phyloP scores from a whole-genome alignment of 345 rosid species.

The Durio zibethinus region DNA sequence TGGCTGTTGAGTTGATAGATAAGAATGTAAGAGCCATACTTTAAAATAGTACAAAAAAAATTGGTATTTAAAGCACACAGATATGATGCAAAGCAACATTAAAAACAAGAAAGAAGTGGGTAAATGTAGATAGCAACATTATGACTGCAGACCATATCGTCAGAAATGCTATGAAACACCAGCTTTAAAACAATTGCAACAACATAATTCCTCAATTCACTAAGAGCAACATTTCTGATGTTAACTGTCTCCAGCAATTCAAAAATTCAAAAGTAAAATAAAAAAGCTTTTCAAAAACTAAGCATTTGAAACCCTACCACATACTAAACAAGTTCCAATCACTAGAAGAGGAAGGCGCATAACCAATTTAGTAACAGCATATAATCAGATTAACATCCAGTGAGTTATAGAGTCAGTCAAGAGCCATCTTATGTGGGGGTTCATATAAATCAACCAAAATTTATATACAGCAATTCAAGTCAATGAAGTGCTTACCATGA shows the following conservation, averaged over 20 bases:
- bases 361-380: background rate
- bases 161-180: background rate
- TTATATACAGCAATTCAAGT: background rate
- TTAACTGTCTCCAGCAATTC: background rate
- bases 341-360: background rate
- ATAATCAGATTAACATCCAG: background rate
- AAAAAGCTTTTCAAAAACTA: background rate
- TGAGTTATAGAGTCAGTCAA: background rate
- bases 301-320: background rate
- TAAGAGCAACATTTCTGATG: background rate
- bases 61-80: background rate
- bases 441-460: background rate
- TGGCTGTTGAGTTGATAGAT: background rate
- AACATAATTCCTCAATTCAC: background rate
- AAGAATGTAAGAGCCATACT: background rate
- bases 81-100: background rate
- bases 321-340: background rate
- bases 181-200: background rate
- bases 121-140: background rate
- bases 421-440: background rate
- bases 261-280: background rate
- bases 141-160: background rate
- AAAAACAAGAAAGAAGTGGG: background rate
- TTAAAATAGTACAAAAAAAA: background rate
- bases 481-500: slow-evolving; percentile 51